Evolutionary conservation across 1,139 yeast genomes (phyloP).

Genomic region (Debaryomyces sp.): DNA sequence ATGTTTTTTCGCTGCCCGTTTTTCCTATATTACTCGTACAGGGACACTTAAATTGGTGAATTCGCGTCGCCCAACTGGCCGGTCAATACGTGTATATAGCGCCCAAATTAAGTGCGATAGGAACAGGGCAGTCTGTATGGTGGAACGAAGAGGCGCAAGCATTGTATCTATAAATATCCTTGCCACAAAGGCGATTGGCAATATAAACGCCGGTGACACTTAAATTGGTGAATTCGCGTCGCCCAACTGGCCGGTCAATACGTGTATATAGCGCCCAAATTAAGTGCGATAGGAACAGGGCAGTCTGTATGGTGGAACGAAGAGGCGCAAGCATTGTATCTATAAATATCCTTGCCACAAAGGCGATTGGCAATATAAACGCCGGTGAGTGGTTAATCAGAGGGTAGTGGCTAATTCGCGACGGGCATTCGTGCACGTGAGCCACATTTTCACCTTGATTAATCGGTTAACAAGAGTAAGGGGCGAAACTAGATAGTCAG

Average conservation of each 20-base stretch:
- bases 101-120: neutral
- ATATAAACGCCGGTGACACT: neutral
- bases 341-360: neutral
- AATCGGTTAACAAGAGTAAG: neutral
- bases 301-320: neutral
- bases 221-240: constrained; percentile 2
- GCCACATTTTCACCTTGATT: no score
- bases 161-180: constrained; percentile 5
- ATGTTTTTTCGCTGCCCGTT: no score
- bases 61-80: constrained; percentile 6
- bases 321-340: constrained; percentile 7
- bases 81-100: neutral
- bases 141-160: constrained; percentile 4
- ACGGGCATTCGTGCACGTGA: neutral
- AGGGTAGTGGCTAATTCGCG: neutral
- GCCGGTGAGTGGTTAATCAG: neutral
- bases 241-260: neutral
- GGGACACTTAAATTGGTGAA: neutral
- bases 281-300: neutral
- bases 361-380: neutral
- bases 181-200: neutral
- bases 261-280: neutral
- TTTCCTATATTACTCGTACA: neutral
- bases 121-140: neutral
- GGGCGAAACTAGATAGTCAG: neutral